Conservation (phyloP, 2,329 filamentous ascomycete species). For the Elsinoe arachidis region DNA sequence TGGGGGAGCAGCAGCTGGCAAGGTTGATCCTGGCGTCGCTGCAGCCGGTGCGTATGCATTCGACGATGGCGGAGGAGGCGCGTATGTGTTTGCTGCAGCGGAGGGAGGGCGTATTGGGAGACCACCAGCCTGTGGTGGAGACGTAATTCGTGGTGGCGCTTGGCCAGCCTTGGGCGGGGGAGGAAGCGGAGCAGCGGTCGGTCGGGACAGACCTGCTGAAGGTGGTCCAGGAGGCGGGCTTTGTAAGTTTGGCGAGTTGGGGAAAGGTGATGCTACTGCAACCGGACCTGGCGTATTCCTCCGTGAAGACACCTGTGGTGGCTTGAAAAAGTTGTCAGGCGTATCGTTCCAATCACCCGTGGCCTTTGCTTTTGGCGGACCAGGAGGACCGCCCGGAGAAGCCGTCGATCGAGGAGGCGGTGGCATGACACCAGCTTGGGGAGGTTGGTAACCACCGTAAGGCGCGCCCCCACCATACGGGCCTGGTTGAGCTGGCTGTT, state of each 20-base stretch:
- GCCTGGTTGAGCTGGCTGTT: conserved; percentile 34
- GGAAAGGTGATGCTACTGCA: conserved; percentile 67
- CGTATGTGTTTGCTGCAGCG: conserved; percentile 54
- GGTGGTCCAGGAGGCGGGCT: conserved; percentile 47
- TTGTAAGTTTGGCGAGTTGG: conserved; percentile 46
- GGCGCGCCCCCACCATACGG: conserved; percentile 16
- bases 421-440: conserved; percentile 38
- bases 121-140: conserved; percentile 51
- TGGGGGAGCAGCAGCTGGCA: conserved; percentile 42
- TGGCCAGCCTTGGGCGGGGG: conserved; percentile 76
- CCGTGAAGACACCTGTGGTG: conserved; percentile 52
- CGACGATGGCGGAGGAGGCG: conserved; percentile 42
- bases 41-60: conserved; percentile 24
- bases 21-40: conserved; percentile 34
- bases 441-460: conserved; percentile 38
- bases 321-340: conserved; percentile 67
- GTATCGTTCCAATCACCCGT: conserved; percentile 91
- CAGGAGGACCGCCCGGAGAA: conserved; percentile 53
- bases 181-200: conserved; percentile 61
- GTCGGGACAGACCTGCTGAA: conserved; percentile 49
- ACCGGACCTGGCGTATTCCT: conserved; percentile 62
- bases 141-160: conserved; percentile 58
- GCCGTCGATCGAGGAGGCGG: conserved; percentile 59
- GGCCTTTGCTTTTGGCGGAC: conserved; percentile 62
- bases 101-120: conserved; percentile 43